These are phyloP conservation scores for Alternaria sp. DNA, from an alignment of 2,329 filamentous ascomycete species.

Conservation along the genomic window DNA sequence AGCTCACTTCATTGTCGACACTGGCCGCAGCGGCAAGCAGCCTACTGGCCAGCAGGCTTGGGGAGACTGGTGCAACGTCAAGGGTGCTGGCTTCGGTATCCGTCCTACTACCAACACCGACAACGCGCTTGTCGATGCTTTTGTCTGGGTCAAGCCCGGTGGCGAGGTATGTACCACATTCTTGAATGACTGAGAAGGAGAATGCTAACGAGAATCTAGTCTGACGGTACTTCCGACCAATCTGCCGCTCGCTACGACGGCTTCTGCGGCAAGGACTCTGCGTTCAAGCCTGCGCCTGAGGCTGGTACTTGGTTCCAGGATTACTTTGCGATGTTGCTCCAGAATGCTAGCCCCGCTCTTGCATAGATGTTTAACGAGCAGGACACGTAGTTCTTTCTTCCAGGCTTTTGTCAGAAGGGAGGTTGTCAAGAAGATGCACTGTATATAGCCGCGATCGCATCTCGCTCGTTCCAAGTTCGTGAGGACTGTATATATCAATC, in stretches of 20 bases:
- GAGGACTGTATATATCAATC: background rate
- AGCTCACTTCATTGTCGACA: constrained; percentile 61
- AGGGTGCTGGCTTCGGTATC: constrained; percentile 67
- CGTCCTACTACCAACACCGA: constrained; percentile 69
- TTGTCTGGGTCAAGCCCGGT: constrained; percentile 75
- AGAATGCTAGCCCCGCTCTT: constrained; percentile 44
- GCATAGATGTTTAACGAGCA: constrained; percentile 3
- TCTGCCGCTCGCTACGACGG: constrained; percentile 59
- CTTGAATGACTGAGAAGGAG: background rate
- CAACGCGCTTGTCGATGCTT: constrained; percentile 65
- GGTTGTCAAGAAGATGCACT: background rate
- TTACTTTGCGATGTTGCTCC: constrained; percentile 46
- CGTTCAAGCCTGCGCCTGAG: constrained; percentile 70
- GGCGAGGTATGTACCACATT: constrained; percentile 47
- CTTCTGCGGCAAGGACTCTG: constrained; percentile 60
- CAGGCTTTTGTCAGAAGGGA: background rate
- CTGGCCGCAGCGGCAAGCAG: constrained; percentile 66
- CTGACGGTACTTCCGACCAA: constrained; percentile 53
- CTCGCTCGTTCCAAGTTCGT: background rate
- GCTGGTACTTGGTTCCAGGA: constrained; percentile 71
- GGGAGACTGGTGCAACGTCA: constrained; percentile 74
- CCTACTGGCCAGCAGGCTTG: constrained; percentile 61
- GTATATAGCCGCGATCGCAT: background rate
- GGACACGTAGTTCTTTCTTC: too few species aligned
- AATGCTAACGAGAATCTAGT: constrained; percentile 12